Base-by-base conservation (phyloP, 306 rosid species). In the Chamaecrista fasciculata region DNA sequence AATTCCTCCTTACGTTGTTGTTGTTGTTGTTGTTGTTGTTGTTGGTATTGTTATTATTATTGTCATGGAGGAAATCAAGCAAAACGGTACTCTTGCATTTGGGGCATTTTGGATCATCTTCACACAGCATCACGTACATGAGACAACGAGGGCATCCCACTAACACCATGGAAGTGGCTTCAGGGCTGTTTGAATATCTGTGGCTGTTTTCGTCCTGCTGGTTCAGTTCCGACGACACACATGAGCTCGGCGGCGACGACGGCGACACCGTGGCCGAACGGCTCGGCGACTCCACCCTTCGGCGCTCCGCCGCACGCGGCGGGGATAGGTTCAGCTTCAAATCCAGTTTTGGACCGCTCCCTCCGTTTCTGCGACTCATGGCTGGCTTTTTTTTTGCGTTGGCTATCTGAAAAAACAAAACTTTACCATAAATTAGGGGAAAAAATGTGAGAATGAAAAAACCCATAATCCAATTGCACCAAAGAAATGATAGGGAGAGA, bases 21-120 rank as follows among this genome's bases (percentile, higher is more conserved):
- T 58, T 73, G 69, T 66, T 64, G 62, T 29, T 34, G 66, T 60
- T 48, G 46, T 58, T 73, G 69, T 62, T 64, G 78, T 58, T 64
- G 46, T 58, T 73, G 69, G 62, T 64, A 57, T 29, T 34, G 66
- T 60, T 48, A 40, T 58, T 73, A 67, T 62, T 64, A 76, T 58
- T 64, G 57, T 88, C 90, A 51, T 88, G 89, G 53, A 77, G 84
- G 34, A 94, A 87, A 70, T 94, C 95, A 3, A 94, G 92, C 78
- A 94, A 82, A 72, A 84, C 92, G 8, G 99, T 91, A 88, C 91
- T 91, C 71, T 91, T 88, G 91, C 99, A 94, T 52, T 85, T 94
- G 21, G 97, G 99, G 72, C 99, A 94, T 44, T 89, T 89, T 0
- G 92, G 95, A 37, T 94, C 92, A 36, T 76, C 81, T 65, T 87